Evolutionary conservation across 148 eudicot genomes (phyloP), one percentile per base, ranked within the genome.

Genomic region (Limonium bicolor): DNA sequence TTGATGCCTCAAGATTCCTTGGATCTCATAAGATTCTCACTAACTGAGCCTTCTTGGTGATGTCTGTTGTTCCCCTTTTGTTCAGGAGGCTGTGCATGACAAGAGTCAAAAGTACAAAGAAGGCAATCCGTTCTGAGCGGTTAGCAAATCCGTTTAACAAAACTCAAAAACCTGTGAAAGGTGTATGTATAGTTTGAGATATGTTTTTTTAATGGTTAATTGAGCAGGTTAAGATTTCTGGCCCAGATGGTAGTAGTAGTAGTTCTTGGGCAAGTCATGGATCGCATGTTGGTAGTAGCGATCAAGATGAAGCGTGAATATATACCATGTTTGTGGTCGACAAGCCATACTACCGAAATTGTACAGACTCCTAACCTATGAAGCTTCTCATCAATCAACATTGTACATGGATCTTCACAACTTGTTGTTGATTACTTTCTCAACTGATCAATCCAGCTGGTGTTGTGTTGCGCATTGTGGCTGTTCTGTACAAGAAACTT

Each of bases 81-180:
- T 63, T 64, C 85, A 87, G 96, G 96, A 87, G 56, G 67, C 66
- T 59, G 96, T 94, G 50, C 78, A 71, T 66, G 82, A 82, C 37
- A 78, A 73, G 79, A 51, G 30, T 55, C 82, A 87, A 43, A 87
- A 87, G 80, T 87, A 87, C 76, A 87, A 87, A 64, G 94, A 82
- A 71, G 96, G 96, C n/a, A 84, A 84, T 84, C 95, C 25, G 90
- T 84, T 56, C 95, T 84, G 95, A 84, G 50, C 62, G 95, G 95
- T 84, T 34, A 62, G 85, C 67, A 23, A 25, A 31, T 29, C 20
- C 26, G 10, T 14, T 19, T 17, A 25, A 23, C 15, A 1, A 4
- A 19, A 8, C 50, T 53, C 20, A 26, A 27, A 11, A 25, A 20
- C 7, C 8, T 6, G 31, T 32, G 33, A 16, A 6, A 7, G 8